Percentiles rank a stretch among this genome's conserved stretches.
Evolutionary conservation across 306 rosid genomes (phyloP).

Genomic region (Lathyrus sativus): DNA sequence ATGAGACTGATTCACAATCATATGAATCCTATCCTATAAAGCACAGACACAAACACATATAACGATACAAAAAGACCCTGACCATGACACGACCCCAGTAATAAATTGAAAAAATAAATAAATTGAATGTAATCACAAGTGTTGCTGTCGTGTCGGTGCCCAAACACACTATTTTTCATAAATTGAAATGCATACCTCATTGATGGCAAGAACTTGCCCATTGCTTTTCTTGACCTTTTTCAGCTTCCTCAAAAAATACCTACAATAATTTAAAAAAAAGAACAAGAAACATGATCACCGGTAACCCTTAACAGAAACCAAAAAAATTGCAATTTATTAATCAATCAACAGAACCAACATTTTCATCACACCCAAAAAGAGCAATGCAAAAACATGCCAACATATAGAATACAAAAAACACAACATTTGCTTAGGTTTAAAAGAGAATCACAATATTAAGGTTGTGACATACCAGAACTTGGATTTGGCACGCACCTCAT

Average conservation of each 20-base stretch:
- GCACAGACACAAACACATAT: too few species aligned
- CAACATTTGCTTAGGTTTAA: too few species aligned
- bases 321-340: not conserved
- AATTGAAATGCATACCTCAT: constrained; percentile 52
- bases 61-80: too few species aligned
- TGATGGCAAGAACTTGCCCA: constrained; percentile 74
- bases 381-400: not conserved
- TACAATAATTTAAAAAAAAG: not conserved
- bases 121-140: too few species aligned
- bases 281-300: not conserved
- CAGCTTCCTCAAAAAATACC: constrained; percentile 78
- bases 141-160: too few species aligned
- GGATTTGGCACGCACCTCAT: constrained; percentile 85
- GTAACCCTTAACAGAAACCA: constrained; percentile 6
- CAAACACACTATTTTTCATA: too few species aligned
- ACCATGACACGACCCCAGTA: too few species aligned
- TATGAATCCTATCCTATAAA: too few species aligned
- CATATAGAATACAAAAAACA: too few species aligned
- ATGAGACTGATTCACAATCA: too few species aligned
- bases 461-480: constrained; percentile 61
- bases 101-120: too few species aligned
- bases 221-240: constrained; percentile 86
- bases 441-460: too few species aligned
- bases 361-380: not conserved
- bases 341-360: not conserved